phyloP scores from a whole-genome alignment of 2,329 filamentous ascomycete genomes.

The Knoxdaviesia proteae region DNA sequence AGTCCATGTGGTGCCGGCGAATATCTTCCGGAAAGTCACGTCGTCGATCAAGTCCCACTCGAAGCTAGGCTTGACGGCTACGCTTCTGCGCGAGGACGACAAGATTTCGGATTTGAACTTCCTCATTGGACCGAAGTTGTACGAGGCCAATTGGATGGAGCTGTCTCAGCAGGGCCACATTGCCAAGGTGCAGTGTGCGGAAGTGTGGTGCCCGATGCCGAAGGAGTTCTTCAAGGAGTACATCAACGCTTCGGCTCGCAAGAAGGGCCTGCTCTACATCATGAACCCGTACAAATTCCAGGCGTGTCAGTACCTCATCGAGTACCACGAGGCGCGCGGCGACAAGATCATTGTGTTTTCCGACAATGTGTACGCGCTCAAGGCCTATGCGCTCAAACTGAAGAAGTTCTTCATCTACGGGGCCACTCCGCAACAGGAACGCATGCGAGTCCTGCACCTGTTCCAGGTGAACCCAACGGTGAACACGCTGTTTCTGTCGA shows the following conservation, averaged over 20 bases:
- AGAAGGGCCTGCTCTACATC: conserved; percentile 48
- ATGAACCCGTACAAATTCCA: conserved; percentile 98
- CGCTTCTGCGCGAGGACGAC: conserved; percentile 85
- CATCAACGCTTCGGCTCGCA: conserved; percentile 40
- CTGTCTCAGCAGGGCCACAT: conserved; percentile 93
- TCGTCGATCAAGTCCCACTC: conserved; percentile 85
- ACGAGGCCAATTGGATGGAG: conserved; percentile 99
- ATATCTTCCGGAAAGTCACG: conserved; percentile 89
- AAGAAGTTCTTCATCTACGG: conserved; percentile 83
- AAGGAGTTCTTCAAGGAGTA: conserved; percentile 97
- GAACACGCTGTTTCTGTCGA: conserved; percentile 87
- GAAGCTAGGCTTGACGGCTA: conserved; percentile 86
- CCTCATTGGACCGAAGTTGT: conserved; percentile 88
- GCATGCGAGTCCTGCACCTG: conserved; percentile 72
- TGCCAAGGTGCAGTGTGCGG: conserved; percentile 88
- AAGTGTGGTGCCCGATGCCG: conserved; percentile 99
- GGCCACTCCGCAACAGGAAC: conserved; percentile 67
- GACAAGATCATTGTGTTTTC: conserved; percentile 98
- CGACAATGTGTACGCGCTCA: conserved; percentile 85
- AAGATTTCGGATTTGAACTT: conserved; percentile 97
- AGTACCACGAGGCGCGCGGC: conserved; percentile 84
- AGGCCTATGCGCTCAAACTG: conserved; percentile 66
- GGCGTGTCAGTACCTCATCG: conserved; percentile 92
- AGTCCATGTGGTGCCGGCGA: conserved; percentile 91
- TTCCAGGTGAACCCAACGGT: conserved; percentile 83